Conservation (phyloP, 371 early-diverging fungal species). For the Choanephora cucurbitarum region DNA sequence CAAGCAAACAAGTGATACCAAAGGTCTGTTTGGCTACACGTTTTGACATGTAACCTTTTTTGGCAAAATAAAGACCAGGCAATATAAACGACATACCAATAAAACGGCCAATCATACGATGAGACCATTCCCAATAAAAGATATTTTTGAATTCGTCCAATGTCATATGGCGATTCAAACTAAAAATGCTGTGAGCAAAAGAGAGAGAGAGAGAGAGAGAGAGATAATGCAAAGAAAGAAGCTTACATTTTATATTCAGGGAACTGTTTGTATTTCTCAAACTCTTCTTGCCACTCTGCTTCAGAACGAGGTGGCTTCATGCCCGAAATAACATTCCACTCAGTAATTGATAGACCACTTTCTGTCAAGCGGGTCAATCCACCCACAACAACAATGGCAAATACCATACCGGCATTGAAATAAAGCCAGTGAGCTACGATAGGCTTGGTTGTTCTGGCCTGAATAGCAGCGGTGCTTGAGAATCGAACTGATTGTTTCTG, state of each 20-base stretch:
- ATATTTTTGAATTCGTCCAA: constrained; percentile 94
- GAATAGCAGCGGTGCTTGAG: neutral
- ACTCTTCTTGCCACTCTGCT: constrained; percentile 90
- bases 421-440: constrained; percentile 94
- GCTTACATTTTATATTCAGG: constrained; percentile 93
- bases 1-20: constrained; percentile 77
- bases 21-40: constrained; percentile 68
- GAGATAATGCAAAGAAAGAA: neutral
- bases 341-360: constrained; percentile 93
- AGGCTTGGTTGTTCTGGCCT: constrained; percentile 48
- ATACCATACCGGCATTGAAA: constrained; percentile 84
- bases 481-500: neutral
- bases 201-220: too few relatives aligned
- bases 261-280: constrained; percentile 95
- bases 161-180: constrained; percentile 87
- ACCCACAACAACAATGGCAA: constrained; percentile 93
- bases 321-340: constrained; percentile 95
- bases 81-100: constrained; percentile 89
- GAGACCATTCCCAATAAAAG: constrained; percentile 97
- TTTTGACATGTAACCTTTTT: constrained; percentile 75
- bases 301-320: constrained; percentile 89
- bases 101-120: constrained; percentile 91
- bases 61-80: constrained; percentile 86
- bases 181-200: too few relatives aligned
- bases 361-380: constrained; percentile 97